Base-by-base conservation (phyloP, 441 rosid genomes). In the Hura crepitans region DNA sequence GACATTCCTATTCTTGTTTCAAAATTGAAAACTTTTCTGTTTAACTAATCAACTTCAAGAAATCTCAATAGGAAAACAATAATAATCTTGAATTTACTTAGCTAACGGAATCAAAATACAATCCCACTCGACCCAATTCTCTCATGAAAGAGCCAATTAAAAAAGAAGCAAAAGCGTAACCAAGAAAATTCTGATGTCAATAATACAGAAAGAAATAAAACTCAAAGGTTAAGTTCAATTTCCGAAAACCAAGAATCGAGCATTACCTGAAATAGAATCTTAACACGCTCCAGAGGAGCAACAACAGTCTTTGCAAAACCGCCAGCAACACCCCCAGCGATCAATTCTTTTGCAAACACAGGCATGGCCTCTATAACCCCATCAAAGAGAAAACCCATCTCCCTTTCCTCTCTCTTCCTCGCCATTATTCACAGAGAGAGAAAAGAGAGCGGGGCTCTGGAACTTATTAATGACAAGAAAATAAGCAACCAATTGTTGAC, bases 241-340 rank as follows among this genome's bases (percentile, higher is more conserved):
- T 18, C 30, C 49, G 51, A 33, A 22, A 35, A 8, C 50, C 55
- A 67, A 50, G 43, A 62, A 50, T 15, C 8, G 71, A 49, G 33
- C 2, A 6, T 51, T 64, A 93, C 98, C 97, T 91, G 98, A 72
- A 93, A 91, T 69, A 93, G 77, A 75, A 93, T 93, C 90, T 93
- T 93, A 75, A 93, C 87, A 58, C 96, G 91, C 76, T 93, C 98
- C 50, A 93, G 96, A 4, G 98, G 97, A 65, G 98, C 98, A n/a
- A 93, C 98, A 63, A 71, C 89, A 22, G 91, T 62, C 80, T 93
- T 93, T 39, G 94, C 98, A 57, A 91, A 59, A 47, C 97, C 97
- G 15, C 98, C 96, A 43, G 98, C 92, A 67, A 89, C 88, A 10
- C 98, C 97, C 7, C 98, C 97, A 42, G 98, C 97, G 15, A 91